phyloP scores from a whole-genome alignment of 305 asterid species.

The Fraxinus greggii region DNA sequence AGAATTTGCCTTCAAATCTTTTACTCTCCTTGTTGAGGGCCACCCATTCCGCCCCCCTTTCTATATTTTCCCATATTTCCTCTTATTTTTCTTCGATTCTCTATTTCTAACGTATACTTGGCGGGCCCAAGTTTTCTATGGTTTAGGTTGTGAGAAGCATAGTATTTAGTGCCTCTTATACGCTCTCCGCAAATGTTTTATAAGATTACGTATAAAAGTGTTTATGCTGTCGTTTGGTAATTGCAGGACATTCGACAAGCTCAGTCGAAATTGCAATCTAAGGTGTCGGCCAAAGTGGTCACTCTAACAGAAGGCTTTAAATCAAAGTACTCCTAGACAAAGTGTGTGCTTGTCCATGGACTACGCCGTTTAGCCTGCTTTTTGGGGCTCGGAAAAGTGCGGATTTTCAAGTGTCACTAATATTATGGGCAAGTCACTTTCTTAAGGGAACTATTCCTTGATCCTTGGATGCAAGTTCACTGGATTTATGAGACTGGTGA shows the following conservation, averaged over 20 bases:
- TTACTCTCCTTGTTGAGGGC: neutral
- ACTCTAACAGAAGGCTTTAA: constrained; percentile 87
- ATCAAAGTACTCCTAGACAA: constrained; percentile 53
- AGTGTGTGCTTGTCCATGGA: neutral
- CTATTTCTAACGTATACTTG: neutral
- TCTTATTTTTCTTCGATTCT: neutral
- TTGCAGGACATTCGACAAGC: constrained; percentile 87
- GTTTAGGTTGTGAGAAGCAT: neutral
- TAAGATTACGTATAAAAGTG: neutral
- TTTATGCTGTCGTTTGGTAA: neutral
- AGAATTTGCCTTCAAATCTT: neutral
- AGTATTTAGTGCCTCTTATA: neutral
- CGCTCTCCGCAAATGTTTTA: neutral
- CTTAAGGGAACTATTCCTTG: neutral
- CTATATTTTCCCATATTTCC: neutral
- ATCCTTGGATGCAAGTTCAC: constrained; percentile 4
- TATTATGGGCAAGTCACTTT: neutral
- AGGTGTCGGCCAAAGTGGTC: constrained; percentile 77
- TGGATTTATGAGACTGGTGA: neutral
- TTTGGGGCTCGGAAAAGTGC: neutral
- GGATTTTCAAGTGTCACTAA: neutral
- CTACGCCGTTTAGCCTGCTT: neutral
- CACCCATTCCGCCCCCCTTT: neutral
- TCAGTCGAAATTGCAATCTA: constrained; percentile 62
- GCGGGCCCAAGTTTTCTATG: neutral